phyloP scores from a whole-genome alignment of 148 eudicot genomes.

The Cornus florida region DNA sequence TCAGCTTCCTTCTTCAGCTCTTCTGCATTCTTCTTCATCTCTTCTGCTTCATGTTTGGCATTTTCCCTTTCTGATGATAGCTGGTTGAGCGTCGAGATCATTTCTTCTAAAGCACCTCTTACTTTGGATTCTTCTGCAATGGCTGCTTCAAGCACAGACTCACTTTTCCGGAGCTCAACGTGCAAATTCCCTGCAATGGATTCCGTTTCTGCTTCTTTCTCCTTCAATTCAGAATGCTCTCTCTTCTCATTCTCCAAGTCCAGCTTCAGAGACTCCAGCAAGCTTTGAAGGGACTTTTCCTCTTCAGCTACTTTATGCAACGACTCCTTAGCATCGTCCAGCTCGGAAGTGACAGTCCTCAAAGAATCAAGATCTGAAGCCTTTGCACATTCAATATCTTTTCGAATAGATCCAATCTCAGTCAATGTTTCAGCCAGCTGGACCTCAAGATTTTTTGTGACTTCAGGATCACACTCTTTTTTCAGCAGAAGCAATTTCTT shows the following conservation, averaged over 20 bases:
- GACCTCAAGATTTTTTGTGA: conserved; percentile 52
- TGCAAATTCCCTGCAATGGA: conserved; percentile 70
- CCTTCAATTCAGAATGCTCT: conserved; percentile 68
- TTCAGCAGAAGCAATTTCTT: conserved; percentile 66
- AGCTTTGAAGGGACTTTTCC: conserved; percentile 53
- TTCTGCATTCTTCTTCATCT: conserved; percentile 55
- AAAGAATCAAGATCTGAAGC: conserved; percentile 60
- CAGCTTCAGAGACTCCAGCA: conserved; percentile 62
- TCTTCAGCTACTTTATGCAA: conserved; percentile 63
- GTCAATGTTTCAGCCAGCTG: conserved; percentile 51
- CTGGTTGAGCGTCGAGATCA: conserved; percentile 47
- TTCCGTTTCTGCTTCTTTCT: conserved; percentile 75
- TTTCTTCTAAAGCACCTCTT: conserved; percentile 56
- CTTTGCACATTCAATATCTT: conserved; percentile 55
- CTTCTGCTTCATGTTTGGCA: conserved; percentile 48
- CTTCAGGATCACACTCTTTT: conserved; percentile 59
- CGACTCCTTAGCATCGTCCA: conserved; percentile 81
- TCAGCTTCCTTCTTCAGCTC: conserved; percentile 64
- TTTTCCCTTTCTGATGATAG: conserved; percentile 53
- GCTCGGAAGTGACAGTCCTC: conserved; percentile 50
- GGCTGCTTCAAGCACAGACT: conserved; percentile 66
- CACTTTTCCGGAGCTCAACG: conserved; percentile 66
- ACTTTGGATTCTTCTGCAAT: conserved; percentile 58
- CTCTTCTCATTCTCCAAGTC: conserved; percentile 63
- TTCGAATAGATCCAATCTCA: conserved; percentile 53